Percentiles rank a stretch among this genome's conserved stretches.
Conservation (phyloP, 2,329 filamentous ascomycete species). For the Teratosphaeria pseudoeucalypti region DNA sequence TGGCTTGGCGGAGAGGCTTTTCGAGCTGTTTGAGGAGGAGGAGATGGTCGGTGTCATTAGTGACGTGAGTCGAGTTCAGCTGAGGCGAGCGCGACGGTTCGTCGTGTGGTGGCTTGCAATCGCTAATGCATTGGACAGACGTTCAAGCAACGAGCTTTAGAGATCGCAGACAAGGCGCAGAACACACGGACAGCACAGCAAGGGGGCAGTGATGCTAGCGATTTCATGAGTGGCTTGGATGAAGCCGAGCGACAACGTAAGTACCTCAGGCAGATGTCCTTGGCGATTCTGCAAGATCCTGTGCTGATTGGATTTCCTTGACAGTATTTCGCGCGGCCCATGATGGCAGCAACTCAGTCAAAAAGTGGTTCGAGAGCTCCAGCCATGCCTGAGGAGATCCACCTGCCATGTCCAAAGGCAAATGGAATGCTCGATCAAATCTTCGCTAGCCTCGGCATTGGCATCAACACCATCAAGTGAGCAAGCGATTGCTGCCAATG, state of each 20-base stretch:
- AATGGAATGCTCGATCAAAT: background rate
- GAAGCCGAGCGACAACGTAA: slow-evolving; percentile 69
- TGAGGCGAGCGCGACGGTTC: background rate
- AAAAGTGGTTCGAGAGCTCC: slow-evolving; percentile 30
- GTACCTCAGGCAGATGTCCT: slow-evolving; percentile 14
- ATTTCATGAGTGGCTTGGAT: slow-evolving; percentile 80
- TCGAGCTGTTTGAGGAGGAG: slow-evolving; percentile 87
- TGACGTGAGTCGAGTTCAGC: slow-evolving; percentile 28
- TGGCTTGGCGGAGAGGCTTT: slow-evolving; percentile 68
- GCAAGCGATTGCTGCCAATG: no score
- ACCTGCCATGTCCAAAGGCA: background rate
- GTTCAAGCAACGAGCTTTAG: slow-evolving; percentile 69
- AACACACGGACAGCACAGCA: slow-evolving; percentile 50
- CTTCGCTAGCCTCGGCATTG: background rate
- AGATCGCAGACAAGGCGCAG: slow-evolving; percentile 80
- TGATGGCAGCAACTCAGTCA: slow-evolving; percentile 37
- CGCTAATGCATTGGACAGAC: slow-evolving; percentile 38
- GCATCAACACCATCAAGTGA: background rate
- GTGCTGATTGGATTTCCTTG: background rate
- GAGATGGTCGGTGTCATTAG: slow-evolving; percentile 55
- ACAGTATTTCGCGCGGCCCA: slow-evolving; percentile 40
- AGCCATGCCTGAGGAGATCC: slow-evolving; percentile 11
- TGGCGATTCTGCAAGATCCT: background rate
- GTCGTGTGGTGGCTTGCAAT: background rate
- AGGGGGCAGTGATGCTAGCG: slow-evolving; percentile 49